Percentiles rank a stretch among this genome's conserved stretches.
Evolutionary conservation across 495 filamentous ascomycete genomes (phyloP).

Genomic region (Daldinia concentrica): DNA sequence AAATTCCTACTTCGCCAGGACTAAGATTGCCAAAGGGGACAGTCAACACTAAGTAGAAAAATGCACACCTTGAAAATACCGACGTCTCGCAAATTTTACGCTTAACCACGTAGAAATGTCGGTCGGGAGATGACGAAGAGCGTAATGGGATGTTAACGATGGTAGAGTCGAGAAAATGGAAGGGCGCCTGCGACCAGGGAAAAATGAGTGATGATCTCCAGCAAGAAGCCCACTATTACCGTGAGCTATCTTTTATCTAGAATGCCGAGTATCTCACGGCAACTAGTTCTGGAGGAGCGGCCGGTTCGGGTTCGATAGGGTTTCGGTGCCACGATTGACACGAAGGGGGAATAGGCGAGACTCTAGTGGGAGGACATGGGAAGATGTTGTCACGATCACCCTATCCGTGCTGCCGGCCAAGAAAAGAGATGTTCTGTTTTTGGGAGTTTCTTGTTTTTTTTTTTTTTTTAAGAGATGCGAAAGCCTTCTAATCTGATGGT

Average conservation of each 20-base stretch:
- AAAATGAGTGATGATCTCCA: conserved; percentile 51
- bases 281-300: conserved; percentile 43
- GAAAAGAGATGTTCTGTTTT: conserved; percentile 37
- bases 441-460: conserved; percentile 27
- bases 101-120: conserved; percentile 14
- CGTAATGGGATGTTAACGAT: conserved; percentile 44
- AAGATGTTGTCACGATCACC: conserved; percentile 45
- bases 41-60: background rate
- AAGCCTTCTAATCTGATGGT: conserved; percentile 19
- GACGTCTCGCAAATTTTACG: conserved; percentile 13
- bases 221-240: conserved; percentile 62
- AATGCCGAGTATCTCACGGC: conserved; percentile 46
- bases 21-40: background rate
- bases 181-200: conserved; percentile 65
- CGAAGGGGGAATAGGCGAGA: conserved; percentile 35
- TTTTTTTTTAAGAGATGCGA: conserved; percentile 29
- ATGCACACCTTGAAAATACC: conserved; percentile 29
- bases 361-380: conserved; percentile 44
- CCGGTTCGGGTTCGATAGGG: conserved; percentile 29
- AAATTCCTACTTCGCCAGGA: background rate
- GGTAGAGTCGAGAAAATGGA: conserved; percentile 56
- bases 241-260: conserved; percentile 50
- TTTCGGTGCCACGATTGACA: conserved; percentile 45
- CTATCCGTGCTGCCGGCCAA: conserved; percentile 38
- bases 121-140: conserved; percentile 26